Evolutionary conservation across 306 rosid species (phyloP).

Genomic region (Trifolium dubium): DNA sequence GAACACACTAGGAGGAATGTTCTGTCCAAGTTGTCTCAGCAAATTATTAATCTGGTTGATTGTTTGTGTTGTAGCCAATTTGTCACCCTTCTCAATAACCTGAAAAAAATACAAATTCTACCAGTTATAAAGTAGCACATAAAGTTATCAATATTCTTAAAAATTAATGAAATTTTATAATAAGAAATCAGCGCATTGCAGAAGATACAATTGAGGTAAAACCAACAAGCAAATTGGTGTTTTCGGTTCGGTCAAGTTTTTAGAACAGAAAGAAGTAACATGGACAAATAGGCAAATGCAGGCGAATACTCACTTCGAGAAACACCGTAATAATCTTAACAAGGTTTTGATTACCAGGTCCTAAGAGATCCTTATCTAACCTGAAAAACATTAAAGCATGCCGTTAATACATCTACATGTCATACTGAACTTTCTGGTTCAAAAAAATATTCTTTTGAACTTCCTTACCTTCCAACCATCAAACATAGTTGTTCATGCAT

Average conservation of each 20-base stretch:
- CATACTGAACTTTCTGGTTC: not conserved
- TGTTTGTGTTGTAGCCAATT: slow-evolving; percentile 47
- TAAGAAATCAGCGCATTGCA: not conserved
- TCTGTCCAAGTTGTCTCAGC: slow-evolving; percentile 35
- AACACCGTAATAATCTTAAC: slow-evolving; percentile 41
- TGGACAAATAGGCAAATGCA: not conserved
- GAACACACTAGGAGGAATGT: slow-evolving; percentile 37
- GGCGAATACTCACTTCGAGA: slow-evolving; percentile 42
- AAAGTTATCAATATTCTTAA: slow-evolving; percentile 5
- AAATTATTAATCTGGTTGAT: slow-evolving; percentile 38
- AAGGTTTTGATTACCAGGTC: slow-evolving; percentile 44
- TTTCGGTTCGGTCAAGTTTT: too few relatives aligned
- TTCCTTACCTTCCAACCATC: slow-evolving; percentile 47
- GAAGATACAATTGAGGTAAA: too few relatives aligned
- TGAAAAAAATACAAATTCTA: slow-evolving; percentile 8
- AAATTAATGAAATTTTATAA: not conserved
- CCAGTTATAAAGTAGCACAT: not conserved
- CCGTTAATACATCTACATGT: slow-evolving; percentile 11
- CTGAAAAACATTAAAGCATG: slow-evolving; percentile 40
- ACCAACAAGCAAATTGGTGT: too few relatives aligned
- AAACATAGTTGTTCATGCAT: slow-evolving; percentile 52
- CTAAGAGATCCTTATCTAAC: slow-evolving; percentile 48
- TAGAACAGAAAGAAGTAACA: not conserved
- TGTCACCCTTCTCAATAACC: slow-evolving; percentile 44
- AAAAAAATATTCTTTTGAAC: slow-evolving; percentile 10